Base-by-base conservation (phyloP, 352 stramenopile genomes). In the Phytophthora fragariaefolia region DNA sequence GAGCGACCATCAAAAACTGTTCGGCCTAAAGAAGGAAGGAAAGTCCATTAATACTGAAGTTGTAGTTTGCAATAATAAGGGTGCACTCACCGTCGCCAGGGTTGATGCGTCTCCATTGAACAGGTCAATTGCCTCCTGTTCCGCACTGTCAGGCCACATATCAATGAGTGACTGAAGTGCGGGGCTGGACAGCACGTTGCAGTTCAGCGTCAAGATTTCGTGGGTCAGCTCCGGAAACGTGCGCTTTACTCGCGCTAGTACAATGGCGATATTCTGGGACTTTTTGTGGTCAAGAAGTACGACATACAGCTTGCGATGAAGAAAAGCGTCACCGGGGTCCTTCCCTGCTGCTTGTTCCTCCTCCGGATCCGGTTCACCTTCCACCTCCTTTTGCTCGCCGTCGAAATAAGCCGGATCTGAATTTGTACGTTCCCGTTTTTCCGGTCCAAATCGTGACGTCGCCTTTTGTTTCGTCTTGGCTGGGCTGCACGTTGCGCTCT, bases 221-320 rank as follows among this genome's bases (percentile, higher is more conserved):
- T 63, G 59, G 26, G 82, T 83, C 6, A 95, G 69, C 51, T 91
- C 63, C 0, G 74, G 61, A 47, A 92, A 90, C 7, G 62, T 67
- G 1, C 82, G 60, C 72, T 92, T 93, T 55, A 96, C 74, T 48
- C 85, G 80, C 10, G 87, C 87, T 15, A 96, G 71, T 10, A 82
- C 85, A 51, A 94, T 94, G 2, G 81, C 77, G 55, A 96, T 92
- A 52, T 96, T 94, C 56, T 94, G 87, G 13, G 86, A 89, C 62
- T 94, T 96, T 63, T 96, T 96, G 64, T 83, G 77, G 49, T 94
- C 84, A 53, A 96, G 79, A 38, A 94, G 70, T 18, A 82, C 76
- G 42, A 92, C 76, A 36, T 83, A 79, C 32, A 86, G 47, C 46
- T 86, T 88, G 58, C 82, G 79, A 1, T 70, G 52, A 13, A 78